Base-by-base conservation (phyloP, 768 basidiomycete species). In the Lactarius tabidus region DNA sequence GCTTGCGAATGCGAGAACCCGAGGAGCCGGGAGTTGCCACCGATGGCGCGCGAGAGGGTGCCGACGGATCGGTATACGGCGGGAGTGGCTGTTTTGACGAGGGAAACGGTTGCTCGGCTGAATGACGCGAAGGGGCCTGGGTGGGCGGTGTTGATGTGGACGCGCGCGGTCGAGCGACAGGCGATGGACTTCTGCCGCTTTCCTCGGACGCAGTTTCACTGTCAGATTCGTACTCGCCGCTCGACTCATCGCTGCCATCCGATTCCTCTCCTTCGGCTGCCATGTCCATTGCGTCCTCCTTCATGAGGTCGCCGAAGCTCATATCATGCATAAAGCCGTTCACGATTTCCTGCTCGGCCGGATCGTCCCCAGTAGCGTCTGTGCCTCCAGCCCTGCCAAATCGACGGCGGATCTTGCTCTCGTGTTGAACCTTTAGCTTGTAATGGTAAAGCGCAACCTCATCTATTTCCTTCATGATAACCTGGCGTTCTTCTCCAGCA, bases 381-480 rank as follows among this genome's bases (percentile, higher is more conserved):
- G 59, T 75, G 76, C 73, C 77, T 75, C 61, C 77, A 74, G 33
- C 74, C 71, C 83, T 83, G 51, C 86, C 85, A 75, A 99, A 95
- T 43, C 95, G 82, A 54, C 89, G 81, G n/a, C 93, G 83, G 55
- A 98, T 80, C 77, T 92, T 95, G 72, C 88, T 89, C 76, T 99
- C 97, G 72, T 97, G 90, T 12, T 91, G 81, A 31, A 98, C 80
- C 79, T 99, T 99, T 65, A 95, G 84, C 74, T 90, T 87, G 78
- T 98, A 97, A 75, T 99, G 96, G 74, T 98, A 95, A 54, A 88
- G 79, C 17, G 94, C 90, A 59, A 98, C 85, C 63, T 84, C 83
- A 76, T 99, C 97, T 5, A 98, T 85, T 73, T 99, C 97, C 51
- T 80, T 78, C 69, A 98, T 78, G 68, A 98, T 87, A 20, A 80